Evolutionary conservation across 2,329 filamentous ascomycete species (phyloP).

Genomic region (Fusarium metavorans): DNA sequence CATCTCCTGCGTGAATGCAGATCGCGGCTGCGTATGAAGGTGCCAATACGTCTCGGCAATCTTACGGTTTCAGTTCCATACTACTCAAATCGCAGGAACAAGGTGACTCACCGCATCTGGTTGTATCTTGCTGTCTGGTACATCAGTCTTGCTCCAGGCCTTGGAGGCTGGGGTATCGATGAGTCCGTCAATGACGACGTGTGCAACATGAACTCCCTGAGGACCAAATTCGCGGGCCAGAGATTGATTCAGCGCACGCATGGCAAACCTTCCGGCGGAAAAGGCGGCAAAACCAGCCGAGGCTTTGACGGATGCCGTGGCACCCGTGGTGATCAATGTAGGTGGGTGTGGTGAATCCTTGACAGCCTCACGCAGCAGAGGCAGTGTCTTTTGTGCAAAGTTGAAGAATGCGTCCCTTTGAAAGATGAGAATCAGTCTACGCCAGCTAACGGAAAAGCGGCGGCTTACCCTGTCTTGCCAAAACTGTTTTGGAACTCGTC

Average conservation of each 20-base stretch:
- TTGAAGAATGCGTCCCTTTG: background rate
- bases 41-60: background rate
- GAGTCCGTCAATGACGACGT: background rate
- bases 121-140: background rate
- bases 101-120: background rate
- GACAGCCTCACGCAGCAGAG: background rate
- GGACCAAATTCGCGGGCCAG: background rate
- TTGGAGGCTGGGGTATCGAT: background rate
- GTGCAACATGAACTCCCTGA: background rate
- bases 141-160: background rate
- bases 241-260: background rate
- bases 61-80: background rate
- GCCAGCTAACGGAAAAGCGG: background rate
- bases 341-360: background rate
- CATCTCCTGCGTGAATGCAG: background rate
- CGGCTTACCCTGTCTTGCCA: background rate
- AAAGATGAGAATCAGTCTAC: background rate
- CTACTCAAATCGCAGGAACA: background rate
- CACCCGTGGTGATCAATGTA: background rate
- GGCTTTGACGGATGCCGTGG: background rate
- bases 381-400: background rate
- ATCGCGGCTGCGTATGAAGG: background rate
- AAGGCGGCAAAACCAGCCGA: background rate
- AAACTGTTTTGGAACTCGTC: background rate
- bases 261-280: background rate